These are phyloP conservation scores for Condylostoma magnum DNA, from an alignment of 169 alveolate species.

Conservation along the genomic window DNA sequence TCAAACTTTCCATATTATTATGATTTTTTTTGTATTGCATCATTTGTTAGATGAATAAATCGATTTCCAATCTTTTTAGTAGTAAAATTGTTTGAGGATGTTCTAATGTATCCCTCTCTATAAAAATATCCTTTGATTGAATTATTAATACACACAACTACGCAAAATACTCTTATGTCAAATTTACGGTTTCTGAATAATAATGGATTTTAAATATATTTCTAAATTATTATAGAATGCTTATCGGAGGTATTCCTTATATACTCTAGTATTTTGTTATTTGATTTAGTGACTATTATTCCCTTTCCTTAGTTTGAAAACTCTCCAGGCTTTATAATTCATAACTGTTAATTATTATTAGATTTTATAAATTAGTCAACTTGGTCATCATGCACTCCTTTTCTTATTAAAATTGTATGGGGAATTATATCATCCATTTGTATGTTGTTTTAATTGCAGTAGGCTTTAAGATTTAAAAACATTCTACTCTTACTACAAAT, in stretches of 20 bases:
- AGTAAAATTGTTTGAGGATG: constrained; percentile 51
- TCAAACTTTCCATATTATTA: constrained; percentile 63
- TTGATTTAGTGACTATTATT: constrained; percentile 34
- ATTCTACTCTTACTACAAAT: constrained; percentile 63
- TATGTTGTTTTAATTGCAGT: constrained; percentile 38
- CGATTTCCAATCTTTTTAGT: constrained; percentile 31
- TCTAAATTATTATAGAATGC: constrained; percentile 32
- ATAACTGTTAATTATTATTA: constrained; percentile 24
- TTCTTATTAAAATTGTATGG: constrained; percentile 56
- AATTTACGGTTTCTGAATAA: constrained; percentile 65
- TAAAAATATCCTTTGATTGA: constrained; percentile 36
- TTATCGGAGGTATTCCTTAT: background rate
- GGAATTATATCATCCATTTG: constrained; percentile 53
- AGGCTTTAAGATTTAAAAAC: constrained; percentile 49
- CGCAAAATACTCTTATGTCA: constrained; percentile 65
- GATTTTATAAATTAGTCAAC: too few species aligned
- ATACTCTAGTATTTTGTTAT: constrained; percentile 35
- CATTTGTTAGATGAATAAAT: constrained; percentile 65
- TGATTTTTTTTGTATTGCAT: constrained; percentile 58
- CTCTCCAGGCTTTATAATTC: constrained; percentile 64
- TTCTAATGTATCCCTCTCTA: constrained; percentile 69
- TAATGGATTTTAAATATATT: constrained; percentile 69
- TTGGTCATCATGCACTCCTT: constrained; percentile 36
- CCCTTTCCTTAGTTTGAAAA: constrained; percentile 55
- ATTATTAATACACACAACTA: constrained; percentile 40